Percentiles rank a stretch among this genome's conserved stretches.
phyloP scores from a whole-genome alignment of 495 filamentous ascomycete species.

The Ramalina intermedia region DNA sequence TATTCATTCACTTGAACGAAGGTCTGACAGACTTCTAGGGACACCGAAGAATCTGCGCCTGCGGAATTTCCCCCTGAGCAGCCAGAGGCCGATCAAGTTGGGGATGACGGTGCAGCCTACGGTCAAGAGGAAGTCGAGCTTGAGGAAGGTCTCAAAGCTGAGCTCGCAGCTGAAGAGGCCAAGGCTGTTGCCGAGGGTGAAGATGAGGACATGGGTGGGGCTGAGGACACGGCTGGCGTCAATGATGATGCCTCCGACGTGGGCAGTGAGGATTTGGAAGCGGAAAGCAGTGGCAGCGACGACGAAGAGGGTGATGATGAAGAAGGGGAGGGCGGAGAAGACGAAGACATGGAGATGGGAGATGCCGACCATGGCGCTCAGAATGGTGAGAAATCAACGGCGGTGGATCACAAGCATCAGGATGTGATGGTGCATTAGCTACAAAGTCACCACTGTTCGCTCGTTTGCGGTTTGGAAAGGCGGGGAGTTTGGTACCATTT shows the following conservation, averaged over 20 bases:
- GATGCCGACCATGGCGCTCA: slow-evolving; percentile 32
- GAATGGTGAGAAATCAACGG: slow-evolving; percentile 20
- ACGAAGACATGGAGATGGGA: slow-evolving; percentile 75
- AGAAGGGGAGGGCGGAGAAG: slow-evolving; percentile 48
- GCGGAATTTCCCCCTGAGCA: slow-evolving; percentile 95
- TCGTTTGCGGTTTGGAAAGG: no score
- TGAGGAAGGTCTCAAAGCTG: slow-evolving; percentile 37
- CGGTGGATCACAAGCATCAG: slow-evolving; percentile 23
- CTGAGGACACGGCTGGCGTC: slow-evolving; percentile 35
- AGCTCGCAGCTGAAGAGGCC: slow-evolving; percentile 42
- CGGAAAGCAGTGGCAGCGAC: slow-evolving; percentile 74
- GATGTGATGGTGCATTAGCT: slow-evolving; percentile 40
- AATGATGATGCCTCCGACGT: slow-evolving; percentile 69
- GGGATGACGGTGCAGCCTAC: slow-evolving; percentile 73
- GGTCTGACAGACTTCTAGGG: slow-evolving; percentile 37
- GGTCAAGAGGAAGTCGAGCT: slow-evolving; percentile 58
- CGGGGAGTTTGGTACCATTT: no score
- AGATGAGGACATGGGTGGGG: slow-evolving; percentile 75
- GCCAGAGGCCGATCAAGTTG: slow-evolving; percentile 76
- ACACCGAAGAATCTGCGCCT: slow-evolving; percentile 88
- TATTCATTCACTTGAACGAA: neutral
- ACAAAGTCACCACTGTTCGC: no score
- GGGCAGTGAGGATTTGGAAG: slow-evolving; percentile 90
- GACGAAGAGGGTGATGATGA: slow-evolving; percentile 73
- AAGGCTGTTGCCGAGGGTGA: slow-evolving; percentile 29